Evolutionary conservation across 208 protist genomes (phyloP).

Genomic region (Crithidia mellificae): DNA sequence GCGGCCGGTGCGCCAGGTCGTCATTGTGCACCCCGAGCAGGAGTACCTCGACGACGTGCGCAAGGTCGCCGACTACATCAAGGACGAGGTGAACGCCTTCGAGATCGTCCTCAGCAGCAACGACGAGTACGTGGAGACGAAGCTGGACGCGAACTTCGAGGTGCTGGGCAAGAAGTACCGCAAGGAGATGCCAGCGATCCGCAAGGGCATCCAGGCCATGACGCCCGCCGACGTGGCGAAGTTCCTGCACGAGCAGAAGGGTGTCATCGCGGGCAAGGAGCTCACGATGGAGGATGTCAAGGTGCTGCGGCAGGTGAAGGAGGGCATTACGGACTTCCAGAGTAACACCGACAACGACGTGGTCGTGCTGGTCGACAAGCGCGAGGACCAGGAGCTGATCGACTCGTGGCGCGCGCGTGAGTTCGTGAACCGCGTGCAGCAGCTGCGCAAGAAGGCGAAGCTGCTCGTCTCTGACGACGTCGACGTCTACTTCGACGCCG

Average conservation of each 20-base stretch:
- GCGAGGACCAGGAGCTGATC: constrained; percentile 75
- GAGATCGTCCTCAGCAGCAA: constrained; percentile 72
- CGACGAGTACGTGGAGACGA: constrained; percentile 82
- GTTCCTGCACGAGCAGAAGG: constrained; percentile 56
- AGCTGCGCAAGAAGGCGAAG: constrained; percentile 96
- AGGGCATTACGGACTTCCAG: constrained; percentile 83
- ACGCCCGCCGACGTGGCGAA: constrained; percentile 43
- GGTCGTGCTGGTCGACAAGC: constrained; percentile 91
- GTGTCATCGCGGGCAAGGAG: constrained; percentile 58
- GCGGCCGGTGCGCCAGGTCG: constrained; percentile 88
- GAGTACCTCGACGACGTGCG: constrained; percentile 78
- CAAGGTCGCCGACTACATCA: constrained; percentile 87
- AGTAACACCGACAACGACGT: constrained; percentile 88
- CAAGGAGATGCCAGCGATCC: constrained; percentile 79
- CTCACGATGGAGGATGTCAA: constrained; percentile 88
- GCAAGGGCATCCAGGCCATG: constrained; percentile 83
- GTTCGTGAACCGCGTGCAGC: constrained; percentile 95
- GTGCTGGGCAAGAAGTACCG: constrained; percentile 86
- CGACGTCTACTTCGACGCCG: constrained; percentile 75
- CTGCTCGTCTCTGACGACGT: constrained; percentile 75
- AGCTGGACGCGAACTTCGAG: constrained; percentile 91
- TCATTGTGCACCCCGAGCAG: constrained; percentile 85
- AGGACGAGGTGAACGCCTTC: constrained; percentile 92
- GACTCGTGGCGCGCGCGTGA: constrained; percentile 92
- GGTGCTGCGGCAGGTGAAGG: constrained; percentile 84